These are phyloP conservation scores for Colletotrichum ledebouriae DNA, from an alignment of 2,329 filamentous ascomycete genomes.

Conservation along the genomic window DNA sequence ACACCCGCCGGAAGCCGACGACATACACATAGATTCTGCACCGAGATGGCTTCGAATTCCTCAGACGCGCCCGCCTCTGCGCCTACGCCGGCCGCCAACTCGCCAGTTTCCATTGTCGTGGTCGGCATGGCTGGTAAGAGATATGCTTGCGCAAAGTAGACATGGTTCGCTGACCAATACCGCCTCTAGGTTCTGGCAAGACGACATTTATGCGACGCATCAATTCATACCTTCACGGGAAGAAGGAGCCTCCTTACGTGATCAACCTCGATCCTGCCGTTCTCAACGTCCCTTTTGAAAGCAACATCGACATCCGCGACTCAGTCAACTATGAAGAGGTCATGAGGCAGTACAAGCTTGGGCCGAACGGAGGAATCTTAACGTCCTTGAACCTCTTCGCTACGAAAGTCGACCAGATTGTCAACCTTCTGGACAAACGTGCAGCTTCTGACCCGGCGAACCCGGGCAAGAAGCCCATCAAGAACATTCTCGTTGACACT, in stretches of 20 bases:
- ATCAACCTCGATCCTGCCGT: slow-evolving; percentile 98
- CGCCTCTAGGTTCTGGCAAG: slow-evolving; percentile 84
- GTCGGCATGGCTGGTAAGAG: slow-evolving; percentile 90
- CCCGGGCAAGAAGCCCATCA: slow-evolving; percentile 73
- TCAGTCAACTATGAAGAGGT: slow-evolving; percentile 99
- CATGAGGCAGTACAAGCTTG: slow-evolving; percentile 99
- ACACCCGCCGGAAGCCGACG: slow-evolving; percentile 16
- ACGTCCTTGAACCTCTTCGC: slow-evolving; percentile 97
- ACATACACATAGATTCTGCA: slow-evolving; percentile 10
- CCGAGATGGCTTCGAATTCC: slow-evolving; percentile 44
- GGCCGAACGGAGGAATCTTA: slow-evolving; percentile 95
- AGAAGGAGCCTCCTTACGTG: slow-evolving; percentile 88
- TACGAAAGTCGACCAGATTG: slow-evolving; percentile 97
- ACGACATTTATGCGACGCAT: slow-evolving; percentile 99
- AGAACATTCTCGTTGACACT: slow-evolving; percentile 93
- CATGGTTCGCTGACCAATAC: slow-evolving; percentile 26
- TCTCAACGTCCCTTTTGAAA: slow-evolving; percentile 91
- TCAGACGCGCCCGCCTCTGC: slow-evolving; percentile 44
- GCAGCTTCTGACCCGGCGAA: slow-evolving; percentile 73
- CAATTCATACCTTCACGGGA: slow-evolving; percentile 88
- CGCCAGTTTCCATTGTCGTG: slow-evolving; percentile 86
- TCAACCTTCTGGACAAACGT: slow-evolving; percentile 90
- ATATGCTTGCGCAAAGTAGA: slow-evolving; percentile 43
- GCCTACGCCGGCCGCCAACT: slow-evolving; percentile 52
- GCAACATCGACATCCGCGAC: slow-evolving; percentile 99